Evolutionary conservation across 2,329 filamentous ascomycete genomes (phyloP).

Genomic region (Colletotrichum higginsianum): DNA sequence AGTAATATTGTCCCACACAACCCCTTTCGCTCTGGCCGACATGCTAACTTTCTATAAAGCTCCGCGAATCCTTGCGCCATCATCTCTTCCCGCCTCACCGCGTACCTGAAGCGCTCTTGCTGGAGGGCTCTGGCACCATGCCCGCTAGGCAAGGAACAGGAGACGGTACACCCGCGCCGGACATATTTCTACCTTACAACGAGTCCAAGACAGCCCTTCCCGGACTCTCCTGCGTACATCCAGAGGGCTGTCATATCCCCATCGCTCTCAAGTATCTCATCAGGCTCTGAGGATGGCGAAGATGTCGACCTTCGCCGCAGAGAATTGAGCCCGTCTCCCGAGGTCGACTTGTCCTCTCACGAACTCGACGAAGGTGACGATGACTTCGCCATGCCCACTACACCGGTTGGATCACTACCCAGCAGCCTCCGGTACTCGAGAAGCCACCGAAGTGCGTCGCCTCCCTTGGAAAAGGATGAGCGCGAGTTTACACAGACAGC

Average conservation of each 20-base stretch:
- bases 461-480: conserved; percentile 93
- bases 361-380: conserved; percentile 85
- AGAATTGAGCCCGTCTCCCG: conserved; percentile 90
- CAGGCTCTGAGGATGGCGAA: conserved; percentile 69
- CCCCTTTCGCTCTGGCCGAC: conserved; percentile 24
- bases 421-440: conserved; percentile 57
- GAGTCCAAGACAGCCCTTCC: conserved; percentile 86
- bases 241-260: conserved; percentile 81
- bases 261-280: conserved; percentile 80
- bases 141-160: conserved; percentile 92
- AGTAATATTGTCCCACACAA: conserved; percentile 72
- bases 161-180: conserved; percentile 91
- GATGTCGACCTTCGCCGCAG: conserved; percentile 79
- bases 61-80: conserved; percentile 96
- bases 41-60: conserved; percentile 63
- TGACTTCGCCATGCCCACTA: conserved; percentile 70
- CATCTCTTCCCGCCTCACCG: conserved; percentile 90
- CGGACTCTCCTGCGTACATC: conserved; percentile 55
- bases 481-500: conserved; percentile 97
- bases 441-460: conserved; percentile 79
- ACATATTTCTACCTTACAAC: conserved; percentile 97
- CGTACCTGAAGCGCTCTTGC: conserved; percentile 88
- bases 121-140: conserved; percentile 86
- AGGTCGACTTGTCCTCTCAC: conserved; percentile 90
- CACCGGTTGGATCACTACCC: conserved; percentile 76